These are phyloP conservation scores for Stagonosporopsis rhizophila DNA, from an alignment of 2,329 filamentous ascomycete species.

Conservation along the genomic window DNA sequence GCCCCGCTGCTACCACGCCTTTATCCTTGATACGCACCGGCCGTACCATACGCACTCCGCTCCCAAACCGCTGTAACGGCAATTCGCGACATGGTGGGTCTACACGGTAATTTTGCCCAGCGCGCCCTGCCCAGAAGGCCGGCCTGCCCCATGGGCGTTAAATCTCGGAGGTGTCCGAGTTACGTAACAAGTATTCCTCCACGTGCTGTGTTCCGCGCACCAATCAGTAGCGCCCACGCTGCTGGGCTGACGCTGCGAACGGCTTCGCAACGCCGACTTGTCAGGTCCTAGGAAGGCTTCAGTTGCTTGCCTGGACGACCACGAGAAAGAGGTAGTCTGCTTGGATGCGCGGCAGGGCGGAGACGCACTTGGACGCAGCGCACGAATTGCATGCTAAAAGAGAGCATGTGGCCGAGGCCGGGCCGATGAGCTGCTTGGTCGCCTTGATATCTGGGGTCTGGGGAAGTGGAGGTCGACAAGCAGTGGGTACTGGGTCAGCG, in stretches of 20 bases:
- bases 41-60: not conserved
- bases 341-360: not conserved
- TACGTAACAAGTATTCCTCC: slow-evolving; percentile 11
- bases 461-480: slow-evolving; percentile 10
- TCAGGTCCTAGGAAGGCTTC: not conserved
- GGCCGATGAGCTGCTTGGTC: slow-evolving; percentile 6
- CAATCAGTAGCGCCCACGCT: not conserved
- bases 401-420: not conserved
- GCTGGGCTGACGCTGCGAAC: slow-evolving; percentile 4
- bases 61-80: slow-evolving; percentile 12
- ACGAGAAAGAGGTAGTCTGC: not conserved
- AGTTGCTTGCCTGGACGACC: not conserved
- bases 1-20: slow-evolving; percentile 6
- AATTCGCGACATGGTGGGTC: not conserved
- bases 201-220: not conserved
- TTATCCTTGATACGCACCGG: slow-evolving; percentile 3
- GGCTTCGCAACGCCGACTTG: not conserved
- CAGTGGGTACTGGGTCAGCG: not conserved
- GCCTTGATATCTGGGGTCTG: slow-evolving; percentile 6
- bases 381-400: not conserved
- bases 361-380: not conserved
- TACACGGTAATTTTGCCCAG: slow-evolving; percentile 4
- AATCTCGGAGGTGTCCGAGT: slow-evolving; percentile 9
- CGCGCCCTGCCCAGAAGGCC: not conserved
- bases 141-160: slow-evolving; percentile 10